phyloP scores from a whole-genome alignment of 2,329 filamentous ascomycete species.

The Trichophyton equinum region DNA sequence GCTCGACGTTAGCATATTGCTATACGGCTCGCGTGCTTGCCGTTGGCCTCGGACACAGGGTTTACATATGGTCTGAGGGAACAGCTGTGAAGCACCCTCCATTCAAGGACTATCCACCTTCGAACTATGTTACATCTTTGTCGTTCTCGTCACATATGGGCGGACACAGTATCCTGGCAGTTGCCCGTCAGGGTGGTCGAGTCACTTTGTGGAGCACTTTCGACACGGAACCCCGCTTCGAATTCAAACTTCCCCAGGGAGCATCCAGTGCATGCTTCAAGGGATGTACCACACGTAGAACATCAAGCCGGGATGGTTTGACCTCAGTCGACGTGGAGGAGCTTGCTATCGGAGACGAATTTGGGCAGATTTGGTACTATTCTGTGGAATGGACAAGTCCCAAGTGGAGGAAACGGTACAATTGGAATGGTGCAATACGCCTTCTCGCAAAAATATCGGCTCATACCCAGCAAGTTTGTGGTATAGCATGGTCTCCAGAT shows the following conservation, averaged over 20 bases:
- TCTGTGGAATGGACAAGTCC: slow-evolving; percentile 65
- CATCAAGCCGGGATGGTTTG: slow-evolving; percentile 37
- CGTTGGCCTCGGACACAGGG: slow-evolving; percentile 63
- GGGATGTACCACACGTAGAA: slow-evolving; percentile 44
- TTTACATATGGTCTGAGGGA: slow-evolving; percentile 83
- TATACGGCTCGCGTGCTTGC: slow-evolving; percentile 61
- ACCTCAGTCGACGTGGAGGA: slow-evolving; percentile 59
- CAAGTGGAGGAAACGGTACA: slow-evolving; percentile 48
- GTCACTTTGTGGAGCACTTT: slow-evolving; percentile 67
- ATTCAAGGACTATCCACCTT: slow-evolving; percentile 37
- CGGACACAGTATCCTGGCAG: slow-evolving; percentile 66
- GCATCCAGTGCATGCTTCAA: slow-evolving; percentile 75
- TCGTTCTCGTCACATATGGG: slow-evolving; percentile 75
- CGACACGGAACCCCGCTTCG: slow-evolving; percentile 54
- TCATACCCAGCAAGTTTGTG: slow-evolving; percentile 84
- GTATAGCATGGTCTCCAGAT: slow-evolving; percentile 72
- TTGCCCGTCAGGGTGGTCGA: slow-evolving; percentile 65
- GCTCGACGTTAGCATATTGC: slow-evolving; percentile 79
- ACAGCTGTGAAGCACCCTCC: slow-evolving; percentile 51
- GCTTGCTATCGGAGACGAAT: slow-evolving; percentile 72
- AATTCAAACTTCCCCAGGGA: slow-evolving; percentile 56
- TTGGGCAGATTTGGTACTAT: slow-evolving; percentile 76
- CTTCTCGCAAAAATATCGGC: slow-evolving; percentile 64
- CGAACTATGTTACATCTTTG: slow-evolving; percentile 64
- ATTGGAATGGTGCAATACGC: slow-evolving; percentile 66